These are phyloP conservation scores for Austroboletus novae-zelandiae DNA, from an alignment of 1,284 basidiomycete species.

Conservation along the genomic window DNA sequence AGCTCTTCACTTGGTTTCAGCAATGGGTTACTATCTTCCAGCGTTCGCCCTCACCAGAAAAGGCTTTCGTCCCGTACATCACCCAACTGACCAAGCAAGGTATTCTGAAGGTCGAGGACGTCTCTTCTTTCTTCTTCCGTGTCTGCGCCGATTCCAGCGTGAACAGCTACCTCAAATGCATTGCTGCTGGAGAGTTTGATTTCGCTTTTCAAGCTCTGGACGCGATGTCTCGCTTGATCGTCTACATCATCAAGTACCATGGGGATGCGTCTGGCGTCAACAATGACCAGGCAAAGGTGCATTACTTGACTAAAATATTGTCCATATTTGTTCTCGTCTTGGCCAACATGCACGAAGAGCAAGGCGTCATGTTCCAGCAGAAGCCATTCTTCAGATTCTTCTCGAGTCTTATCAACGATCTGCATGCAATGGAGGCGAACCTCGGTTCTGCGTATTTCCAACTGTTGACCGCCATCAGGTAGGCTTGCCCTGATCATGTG, in stretches of 20 bases:
- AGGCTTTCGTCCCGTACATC: conserved; percentile 96
- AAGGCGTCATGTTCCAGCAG: conserved; percentile 89
- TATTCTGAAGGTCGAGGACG: conserved; percentile 94
- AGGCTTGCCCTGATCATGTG: conserved; percentile 16
- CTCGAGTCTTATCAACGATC: conserved; percentile 92
- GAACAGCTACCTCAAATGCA: conserved; percentile 86
- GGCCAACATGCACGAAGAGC: conserved; percentile 93
- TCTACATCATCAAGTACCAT: conserved; percentile 99
- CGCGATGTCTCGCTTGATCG: conserved; percentile 92
- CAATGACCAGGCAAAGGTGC: conserved; percentile 92
- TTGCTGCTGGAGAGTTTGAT: conserved; percentile 73
- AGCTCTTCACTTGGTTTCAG: conserved; percentile 75
- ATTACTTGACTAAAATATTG: conserved; percentile 96
- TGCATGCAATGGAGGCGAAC: conserved; percentile 80
- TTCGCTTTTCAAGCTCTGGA: conserved; percentile 91
- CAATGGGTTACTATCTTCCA: conserved; percentile 97
- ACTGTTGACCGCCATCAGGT: conserved; percentile 87
- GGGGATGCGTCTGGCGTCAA: conserved; percentile 87
- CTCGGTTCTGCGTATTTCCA: conserved; percentile 89
- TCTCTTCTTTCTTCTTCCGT: conserved; percentile 97
- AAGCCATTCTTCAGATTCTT: conserved; percentile 99
- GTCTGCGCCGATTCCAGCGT: conserved; percentile 96
- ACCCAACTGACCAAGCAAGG: conserved; percentile 95
- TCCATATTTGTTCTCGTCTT: conserved; percentile 97
- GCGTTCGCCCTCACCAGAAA: conserved; percentile 86